Evolutionary conservation across 2,329 filamentous ascomycete species (phyloP).

Genomic region (Ilyonectria destructans): DNA sequence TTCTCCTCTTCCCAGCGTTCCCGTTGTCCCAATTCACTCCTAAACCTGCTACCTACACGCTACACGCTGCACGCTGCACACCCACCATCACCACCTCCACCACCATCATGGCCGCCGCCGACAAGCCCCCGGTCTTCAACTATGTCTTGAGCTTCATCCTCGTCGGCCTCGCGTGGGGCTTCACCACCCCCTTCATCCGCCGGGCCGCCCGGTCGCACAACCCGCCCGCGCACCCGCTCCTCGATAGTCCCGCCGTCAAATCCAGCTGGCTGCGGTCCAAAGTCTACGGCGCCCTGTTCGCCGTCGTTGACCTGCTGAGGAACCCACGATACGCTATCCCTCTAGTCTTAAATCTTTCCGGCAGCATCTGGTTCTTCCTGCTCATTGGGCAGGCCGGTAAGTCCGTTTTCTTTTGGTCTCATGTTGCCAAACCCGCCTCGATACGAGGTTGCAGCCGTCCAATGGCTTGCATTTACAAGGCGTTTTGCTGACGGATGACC

Average conservation of each 20-base stretch:
- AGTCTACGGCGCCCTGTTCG: constrained; percentile 78
- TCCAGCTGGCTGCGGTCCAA: constrained; percentile 75
- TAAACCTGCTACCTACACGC: background rate
- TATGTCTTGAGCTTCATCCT: constrained; percentile 92
- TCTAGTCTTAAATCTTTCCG: constrained; percentile 89
- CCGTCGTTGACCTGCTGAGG: constrained; percentile 82
- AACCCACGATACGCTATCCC: constrained; percentile 91
- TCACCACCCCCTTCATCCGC: constrained; percentile 94
- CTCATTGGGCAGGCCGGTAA: constrained; percentile 92
- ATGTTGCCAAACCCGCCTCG: background rate
- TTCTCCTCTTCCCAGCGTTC: background rate
- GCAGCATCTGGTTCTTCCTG: constrained; percentile 96
- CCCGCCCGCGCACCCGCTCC: constrained; percentile 71
- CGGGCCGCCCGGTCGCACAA: constrained; percentile 84
- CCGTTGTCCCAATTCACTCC: background rate
- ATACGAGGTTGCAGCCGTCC: constrained; percentile 19
- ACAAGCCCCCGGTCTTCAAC: constrained; percentile 75
- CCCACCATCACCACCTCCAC: background rate
- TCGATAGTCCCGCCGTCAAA: constrained; percentile 66
- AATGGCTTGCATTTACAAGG: constrained; percentile 33
- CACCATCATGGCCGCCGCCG: constrained; percentile 32
- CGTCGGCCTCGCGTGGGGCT: constrained; percentile 93
- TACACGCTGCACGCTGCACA: background rate
- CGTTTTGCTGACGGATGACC: constrained; percentile 34
- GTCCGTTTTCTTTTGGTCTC: constrained; percentile 53